Conservation (phyloP, 805 yeast species). For the Metschnikowia cerradonensis region DNA sequence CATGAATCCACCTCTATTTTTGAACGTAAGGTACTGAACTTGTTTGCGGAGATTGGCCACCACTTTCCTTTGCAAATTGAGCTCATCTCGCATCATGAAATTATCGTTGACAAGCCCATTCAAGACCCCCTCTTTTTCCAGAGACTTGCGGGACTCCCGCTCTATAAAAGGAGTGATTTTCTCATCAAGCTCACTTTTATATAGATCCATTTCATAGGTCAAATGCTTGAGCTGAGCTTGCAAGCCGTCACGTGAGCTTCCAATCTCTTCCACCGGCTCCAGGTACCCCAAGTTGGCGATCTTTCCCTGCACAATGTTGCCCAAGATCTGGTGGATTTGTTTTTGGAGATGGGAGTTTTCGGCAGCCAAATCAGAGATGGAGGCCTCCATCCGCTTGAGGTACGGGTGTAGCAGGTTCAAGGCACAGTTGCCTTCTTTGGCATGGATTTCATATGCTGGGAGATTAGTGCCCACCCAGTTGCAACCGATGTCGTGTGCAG, state of each 20-base stretch:
- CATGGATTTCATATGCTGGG: constrained; percentile 35
- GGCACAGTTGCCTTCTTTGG: constrained; percentile 29
- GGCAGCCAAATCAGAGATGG: constrained; percentile 23
- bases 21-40: constrained; percentile 45
- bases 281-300: constrained; percentile 48
- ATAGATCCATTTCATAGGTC: constrained; percentile 41
- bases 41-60: constrained; percentile 48
- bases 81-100: constrained; percentile 43
- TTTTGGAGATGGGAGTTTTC: constrained; percentile 40
- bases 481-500: constrained; percentile 48
- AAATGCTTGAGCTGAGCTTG: constrained; percentile 30
- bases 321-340: constrained; percentile 44
- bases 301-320: constrained; percentile 47
- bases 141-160: constrained; percentile 18
- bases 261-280: constrained; percentile 45
- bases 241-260: constrained; percentile 16
- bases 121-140: constrained; percentile 25
- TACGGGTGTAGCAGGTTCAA: constrained; percentile 28
- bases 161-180: constrained; percentile 33
- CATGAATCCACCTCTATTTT: constrained; percentile 22
- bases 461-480: constrained; percentile 40
- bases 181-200: constrained; percentile 40
- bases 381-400: constrained; percentile 19
- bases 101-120: constrained; percentile 34
- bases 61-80: constrained; percentile 42